Percentiles rank a stretch among this genome's conserved stretches.
Evolutionary conservation across 2,329 filamentous ascomycete genomes (phyloP).

Genomic region (Pleurostoma richardsiae): DNA sequence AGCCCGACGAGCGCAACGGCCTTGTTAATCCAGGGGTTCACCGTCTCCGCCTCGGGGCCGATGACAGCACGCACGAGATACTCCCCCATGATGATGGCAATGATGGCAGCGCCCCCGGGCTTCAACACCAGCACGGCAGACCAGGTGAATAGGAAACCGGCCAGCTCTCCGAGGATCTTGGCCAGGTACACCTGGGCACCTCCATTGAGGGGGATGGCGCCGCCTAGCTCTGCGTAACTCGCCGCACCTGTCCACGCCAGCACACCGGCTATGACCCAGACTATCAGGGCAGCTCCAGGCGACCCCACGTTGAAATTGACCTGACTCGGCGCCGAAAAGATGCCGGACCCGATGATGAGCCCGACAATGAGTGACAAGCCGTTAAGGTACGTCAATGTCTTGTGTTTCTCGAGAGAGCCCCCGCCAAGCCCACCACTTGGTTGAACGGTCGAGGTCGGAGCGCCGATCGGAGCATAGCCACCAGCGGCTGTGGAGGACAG

Average conservation of each 20-base stretch:
- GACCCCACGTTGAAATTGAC: constrained; percentile 91
- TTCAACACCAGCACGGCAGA: constrained; percentile 91
- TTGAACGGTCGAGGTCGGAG: constrained; percentile 56
- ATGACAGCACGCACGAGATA: constrained; percentile 87
- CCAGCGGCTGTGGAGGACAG: constrained; percentile 73
- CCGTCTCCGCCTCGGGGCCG: constrained; percentile 76
- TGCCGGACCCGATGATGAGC: constrained; percentile 91
- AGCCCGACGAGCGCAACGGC: constrained; percentile 75
- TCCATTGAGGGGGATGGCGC: constrained; percentile 92
- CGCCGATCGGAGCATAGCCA: constrained; percentile 79
- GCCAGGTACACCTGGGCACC: constrained; percentile 90
- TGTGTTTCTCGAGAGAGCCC: constrained; percentile 87
- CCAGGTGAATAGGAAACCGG: constrained; percentile 95
- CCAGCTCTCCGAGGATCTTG: constrained; percentile 93
- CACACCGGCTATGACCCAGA: constrained; percentile 87
- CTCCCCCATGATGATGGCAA: constrained; percentile 96
- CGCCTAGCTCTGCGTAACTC: constrained; percentile 92
- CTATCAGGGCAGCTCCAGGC: constrained; percentile 81
- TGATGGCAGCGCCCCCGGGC: constrained; percentile 88
- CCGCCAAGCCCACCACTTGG: constrained; percentile 58
- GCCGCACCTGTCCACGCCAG: constrained; percentile 94
- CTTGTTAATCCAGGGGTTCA: constrained; percentile 88
- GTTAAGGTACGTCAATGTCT: constrained; percentile 92
- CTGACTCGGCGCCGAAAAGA: constrained; percentile 91
- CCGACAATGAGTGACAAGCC: constrained; percentile 87